A percentile compares a stretch with the other conserved stretches of the same genome.
Evolutionary conservation across 768 basidiomycete species (phyloP).

Genomic region (Lyophyllum decastes): DNA sequence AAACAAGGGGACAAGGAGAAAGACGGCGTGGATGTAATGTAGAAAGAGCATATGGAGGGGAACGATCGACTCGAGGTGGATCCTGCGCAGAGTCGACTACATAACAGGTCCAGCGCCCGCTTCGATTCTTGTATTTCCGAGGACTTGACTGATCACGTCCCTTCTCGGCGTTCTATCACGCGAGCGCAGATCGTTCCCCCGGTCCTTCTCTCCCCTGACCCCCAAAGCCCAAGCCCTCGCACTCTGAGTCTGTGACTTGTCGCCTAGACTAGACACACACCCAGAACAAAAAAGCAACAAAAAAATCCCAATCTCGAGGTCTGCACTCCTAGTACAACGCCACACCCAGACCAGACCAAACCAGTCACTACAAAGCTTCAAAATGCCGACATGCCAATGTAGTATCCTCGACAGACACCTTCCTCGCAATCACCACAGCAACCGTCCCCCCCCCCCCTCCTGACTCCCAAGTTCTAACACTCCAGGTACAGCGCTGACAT

Average conservation of each 20-base stretch:
- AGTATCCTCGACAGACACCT: not conserved
- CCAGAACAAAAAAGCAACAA: no score
- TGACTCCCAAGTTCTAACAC: not conserved
- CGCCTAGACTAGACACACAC: no score
- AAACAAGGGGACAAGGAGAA: constrained; percentile 1
- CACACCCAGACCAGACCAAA: not conserved
- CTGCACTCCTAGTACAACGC: no score
- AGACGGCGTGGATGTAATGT: not conserved
- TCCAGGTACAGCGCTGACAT: not conserved
- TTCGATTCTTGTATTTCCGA: not conserved
- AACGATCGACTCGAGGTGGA: not conserved
- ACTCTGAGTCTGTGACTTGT: no score
- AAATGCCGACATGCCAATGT: not conserved
- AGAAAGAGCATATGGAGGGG: not conserved
- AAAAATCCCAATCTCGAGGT: no score
- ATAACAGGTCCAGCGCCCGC: not conserved
- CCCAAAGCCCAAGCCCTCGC: no score
- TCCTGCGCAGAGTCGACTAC: not conserved
- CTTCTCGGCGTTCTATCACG: not conserved
- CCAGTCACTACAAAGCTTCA: no score
- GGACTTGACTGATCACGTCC: not conserved
- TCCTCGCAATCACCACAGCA: not conserved
- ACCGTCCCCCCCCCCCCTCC: not conserved
- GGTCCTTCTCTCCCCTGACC: not conserved
- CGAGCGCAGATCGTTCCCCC: not conserved